A percentile compares a stretch with the other conserved stretches of the same genome.
Evolutionary conservation across 1,139 yeast species (phyloP).

Genomic region (Taphrina flavorubra): DNA sequence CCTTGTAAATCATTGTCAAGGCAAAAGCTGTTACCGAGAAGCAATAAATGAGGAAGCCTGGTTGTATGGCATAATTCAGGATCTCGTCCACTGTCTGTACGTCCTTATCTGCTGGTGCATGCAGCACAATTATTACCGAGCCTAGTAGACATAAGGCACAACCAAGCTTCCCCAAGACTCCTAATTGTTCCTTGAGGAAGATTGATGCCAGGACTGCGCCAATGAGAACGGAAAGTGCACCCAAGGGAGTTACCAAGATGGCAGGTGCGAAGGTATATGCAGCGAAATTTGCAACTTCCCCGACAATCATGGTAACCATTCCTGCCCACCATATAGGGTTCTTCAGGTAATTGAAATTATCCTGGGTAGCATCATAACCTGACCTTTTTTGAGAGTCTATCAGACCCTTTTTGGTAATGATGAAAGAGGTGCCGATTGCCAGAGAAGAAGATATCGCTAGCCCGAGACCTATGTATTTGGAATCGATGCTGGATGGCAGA

Average conservation of each 20-base stretch:
- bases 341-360: constrained; percentile 73
- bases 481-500: constrained; percentile 56
- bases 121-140: constrained; percentile 84
- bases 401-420: constrained; percentile 85
- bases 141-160: constrained; percentile 91
- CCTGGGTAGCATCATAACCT: constrained; percentile 60
- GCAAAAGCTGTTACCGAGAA: constrained; percentile 68
- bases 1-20: constrained; percentile 76
- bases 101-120: constrained; percentile 93
- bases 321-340: constrained; percentile 98
- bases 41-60: constrained; percentile 78
- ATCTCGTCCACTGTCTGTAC: constrained; percentile 88
- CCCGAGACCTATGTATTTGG: constrained; percentile 86
- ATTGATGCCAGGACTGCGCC: constrained; percentile 90
- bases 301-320: constrained; percentile 77
- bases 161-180: constrained; percentile 89
- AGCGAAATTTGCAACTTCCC: constrained; percentile 90
- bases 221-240: constrained; percentile 86
- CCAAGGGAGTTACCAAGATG: constrained; percentile 86
- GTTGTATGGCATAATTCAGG: constrained; percentile 75
- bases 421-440: constrained; percentile 73
- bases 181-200: constrained; percentile 83
- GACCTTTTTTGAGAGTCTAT: constrained; percentile 70
- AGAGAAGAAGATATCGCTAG: constrained; percentile 85
- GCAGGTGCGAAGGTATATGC: constrained; percentile 97